Conservation (phyloP, 2,329 filamentous ascomycete genomes). For the Aspergillus cejpii region DNA sequence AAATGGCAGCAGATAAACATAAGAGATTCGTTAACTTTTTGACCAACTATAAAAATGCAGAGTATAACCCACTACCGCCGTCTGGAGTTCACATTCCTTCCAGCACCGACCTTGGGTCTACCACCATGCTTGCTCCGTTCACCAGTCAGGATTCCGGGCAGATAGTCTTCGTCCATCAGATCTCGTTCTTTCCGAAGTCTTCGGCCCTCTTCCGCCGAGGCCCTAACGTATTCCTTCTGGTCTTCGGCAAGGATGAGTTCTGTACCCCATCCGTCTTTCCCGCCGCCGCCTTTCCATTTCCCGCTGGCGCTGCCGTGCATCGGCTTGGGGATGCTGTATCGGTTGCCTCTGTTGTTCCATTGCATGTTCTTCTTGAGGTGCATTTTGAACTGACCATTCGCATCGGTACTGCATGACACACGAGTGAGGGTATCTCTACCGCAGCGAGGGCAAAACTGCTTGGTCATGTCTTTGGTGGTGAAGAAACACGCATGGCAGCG, state of each 20-base stretch:
- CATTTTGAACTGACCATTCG: conserved; percentile 71
- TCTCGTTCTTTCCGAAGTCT: conserved; percentile 60
- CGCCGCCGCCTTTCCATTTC: conserved; percentile 61
- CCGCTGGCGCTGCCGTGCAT: conserved; percentile 73
- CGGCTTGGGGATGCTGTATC: conserved; percentile 89
- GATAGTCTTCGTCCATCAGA: conserved; percentile 90
- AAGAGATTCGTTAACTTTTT: conserved; percentile 12
- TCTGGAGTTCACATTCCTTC: conserved; percentile 75
- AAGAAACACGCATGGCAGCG: conserved; percentile 92
- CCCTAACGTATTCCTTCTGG: conserved; percentile 80
- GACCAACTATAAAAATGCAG: not conserved
- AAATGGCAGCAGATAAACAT: conserved; percentile 5
- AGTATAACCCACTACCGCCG: conserved; percentile 38
- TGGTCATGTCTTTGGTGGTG: conserved; percentile 71
- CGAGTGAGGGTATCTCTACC: conserved; percentile 81
- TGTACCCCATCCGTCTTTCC: conserved; percentile 79
- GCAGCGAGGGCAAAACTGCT: conserved; percentile 89
- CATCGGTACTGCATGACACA: conserved; percentile 76
- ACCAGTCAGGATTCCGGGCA: conserved; percentile 78
- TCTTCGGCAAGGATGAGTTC: conserved; percentile 84
- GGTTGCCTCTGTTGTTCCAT: conserved; percentile 88
- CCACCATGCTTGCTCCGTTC: conserved; percentile 60
- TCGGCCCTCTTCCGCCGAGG: conserved; percentile 57
- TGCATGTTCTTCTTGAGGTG: conserved; percentile 93
- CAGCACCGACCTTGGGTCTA: conserved; percentile 73